Evolutionary conservation across 1,284 basidiomycete genomes (phyloP).

Genomic region (Mycena sp.): DNA sequence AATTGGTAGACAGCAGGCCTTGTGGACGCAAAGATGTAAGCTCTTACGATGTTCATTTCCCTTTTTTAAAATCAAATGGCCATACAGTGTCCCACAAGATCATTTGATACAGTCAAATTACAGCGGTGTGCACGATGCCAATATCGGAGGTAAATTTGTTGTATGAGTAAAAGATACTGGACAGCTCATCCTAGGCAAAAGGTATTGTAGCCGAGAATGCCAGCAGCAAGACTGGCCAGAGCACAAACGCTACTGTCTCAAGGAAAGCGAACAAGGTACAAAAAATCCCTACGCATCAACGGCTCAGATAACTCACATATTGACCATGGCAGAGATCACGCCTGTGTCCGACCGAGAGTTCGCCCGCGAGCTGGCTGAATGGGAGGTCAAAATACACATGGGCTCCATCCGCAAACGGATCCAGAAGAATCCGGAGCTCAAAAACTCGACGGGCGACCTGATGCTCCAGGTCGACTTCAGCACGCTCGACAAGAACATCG

Average conservation of each 20-base stretch:
- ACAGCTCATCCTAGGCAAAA: background rate
- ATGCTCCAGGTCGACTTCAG: conserved; percentile 22
- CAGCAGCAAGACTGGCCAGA: conserved; percentile 20
- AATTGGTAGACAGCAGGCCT: background rate
- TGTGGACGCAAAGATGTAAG: conserved; percentile 6
- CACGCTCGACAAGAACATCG: conserved; percentile 15
- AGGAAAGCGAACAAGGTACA: background rate
- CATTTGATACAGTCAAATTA: conserved; percentile 4
- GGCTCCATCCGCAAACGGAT: conserved; percentile 5
- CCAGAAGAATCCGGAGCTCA: conserved; percentile 14
- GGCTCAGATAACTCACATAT: background rate
- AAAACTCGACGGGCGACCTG: background rate
- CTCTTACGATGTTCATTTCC: too few species aligned
- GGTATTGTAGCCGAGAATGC: conserved; percentile 21
- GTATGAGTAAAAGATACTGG: background rate
- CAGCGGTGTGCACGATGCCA: conserved; percentile 17
- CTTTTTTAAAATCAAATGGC: background rate
- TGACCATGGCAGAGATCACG: conserved; percentile 2
- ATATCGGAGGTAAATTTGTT: background rate
- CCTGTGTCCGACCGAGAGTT: conserved; percentile 24
- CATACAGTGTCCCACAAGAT: conserved; percentile 6
- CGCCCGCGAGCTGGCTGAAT: conserved; percentile 5
- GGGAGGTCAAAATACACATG: conserved; percentile 9
- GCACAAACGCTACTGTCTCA: conserved; percentile 8
- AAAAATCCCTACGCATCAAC: background rate